Conservation (phyloP, 1,139 yeast species). For the Suhomyces maxii region DNA sequence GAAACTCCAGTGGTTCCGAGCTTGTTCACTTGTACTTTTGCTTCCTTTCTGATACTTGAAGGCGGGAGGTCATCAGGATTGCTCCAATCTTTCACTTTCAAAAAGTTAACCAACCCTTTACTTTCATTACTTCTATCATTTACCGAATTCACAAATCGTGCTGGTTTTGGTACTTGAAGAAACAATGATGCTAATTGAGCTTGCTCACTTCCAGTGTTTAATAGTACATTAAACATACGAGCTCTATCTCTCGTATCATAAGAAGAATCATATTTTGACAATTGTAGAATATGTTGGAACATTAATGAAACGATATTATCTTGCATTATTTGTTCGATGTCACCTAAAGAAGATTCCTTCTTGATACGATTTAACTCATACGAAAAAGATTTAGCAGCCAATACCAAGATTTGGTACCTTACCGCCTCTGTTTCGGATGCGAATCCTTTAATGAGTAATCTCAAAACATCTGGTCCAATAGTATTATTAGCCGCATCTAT, state of each 20-base stretch:
- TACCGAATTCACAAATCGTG: constrained; percentile 35
- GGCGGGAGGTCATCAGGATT: constrained; percentile 35
- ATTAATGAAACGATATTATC: constrained; percentile 43
- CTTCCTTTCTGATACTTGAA: constrained; percentile 38
- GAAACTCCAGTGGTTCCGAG: constrained; percentile 17
- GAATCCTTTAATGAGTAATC: constrained; percentile 58
- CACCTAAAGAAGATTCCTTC: constrained; percentile 21
- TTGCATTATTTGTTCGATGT: constrained; percentile 29
- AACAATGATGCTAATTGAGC: constrained; percentile 69
- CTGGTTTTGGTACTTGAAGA: constrained; percentile 80
- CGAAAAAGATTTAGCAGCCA: constrained; percentile 74
- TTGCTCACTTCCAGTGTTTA: constrained; percentile 34
- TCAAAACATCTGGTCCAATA: constrained; percentile 76
- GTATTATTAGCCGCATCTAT: constrained; percentile 37
- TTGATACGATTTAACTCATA: constrained; percentile 45
- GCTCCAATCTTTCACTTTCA: constrained; percentile 37
- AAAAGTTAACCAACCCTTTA: constrained; percentile 23
- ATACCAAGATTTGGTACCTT: constrained; percentile 66
- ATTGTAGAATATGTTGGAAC: constrained; percentile 61
- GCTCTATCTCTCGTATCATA: constrained; percentile 87
- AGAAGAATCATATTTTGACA: constrained; percentile 72
- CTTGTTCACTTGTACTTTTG: constrained; percentile 27
- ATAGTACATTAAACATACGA: constrained; percentile 61
- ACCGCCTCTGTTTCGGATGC: constrained; percentile 58
- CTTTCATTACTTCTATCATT: constrained; percentile 12